Base-by-base conservation (phyloP, 176 grass and related monocot species). In the Echinochloa phyllopogon region DNA sequence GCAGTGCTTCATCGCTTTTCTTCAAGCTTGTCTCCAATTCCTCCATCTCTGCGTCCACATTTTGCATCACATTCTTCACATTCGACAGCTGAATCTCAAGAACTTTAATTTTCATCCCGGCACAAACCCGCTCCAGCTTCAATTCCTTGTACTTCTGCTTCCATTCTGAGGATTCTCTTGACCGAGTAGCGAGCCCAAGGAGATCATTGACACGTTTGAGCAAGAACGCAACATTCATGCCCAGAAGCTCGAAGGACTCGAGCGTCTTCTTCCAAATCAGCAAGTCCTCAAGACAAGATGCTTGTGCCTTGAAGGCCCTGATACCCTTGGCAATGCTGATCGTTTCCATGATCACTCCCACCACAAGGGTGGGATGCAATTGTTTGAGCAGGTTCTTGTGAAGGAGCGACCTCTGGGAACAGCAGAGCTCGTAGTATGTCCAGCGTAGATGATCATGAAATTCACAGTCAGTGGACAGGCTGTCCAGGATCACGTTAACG, bases 291-390 rank as follows among this genome's bases (percentile, higher is more conserved):
- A 1, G 33, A 17, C 27, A 69, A 58, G 70, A 76, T 25, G 69
- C 3, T 0, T 33, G 20, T 0, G 9, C 43, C 24, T 63, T 63
- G 63, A 63, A 85, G 21, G 77, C 88, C 71, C 53, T 89, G 71
- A 89, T 82, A 10, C 77, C 83, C n/a, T 85, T 53, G 0, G 83
- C 71, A 0, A 89, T 76, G 70, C 52, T 81, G 82, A 85, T 33
- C 3, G 83, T 89, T 83, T 89, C 88, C 71, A 81, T 63, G 53
- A 89, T 89, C 62, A 81, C 88, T 15, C 88, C 88, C 20, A 63
- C 53, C 0, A 62, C 62, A 3, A 89, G 83, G 4, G 33, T 53
- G 18, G 76, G 42, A 47, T 77, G 75, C 49, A 89, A 20, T 14
- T 67, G 61, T 29, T 69, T 89, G 3, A 70, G 82, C 43, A 89